These are phyloP conservation scores for Coemansia sp. DNA, from an alignment of 192 early-diverging fungal genomes.

Conservation along the genomic window DNA sequence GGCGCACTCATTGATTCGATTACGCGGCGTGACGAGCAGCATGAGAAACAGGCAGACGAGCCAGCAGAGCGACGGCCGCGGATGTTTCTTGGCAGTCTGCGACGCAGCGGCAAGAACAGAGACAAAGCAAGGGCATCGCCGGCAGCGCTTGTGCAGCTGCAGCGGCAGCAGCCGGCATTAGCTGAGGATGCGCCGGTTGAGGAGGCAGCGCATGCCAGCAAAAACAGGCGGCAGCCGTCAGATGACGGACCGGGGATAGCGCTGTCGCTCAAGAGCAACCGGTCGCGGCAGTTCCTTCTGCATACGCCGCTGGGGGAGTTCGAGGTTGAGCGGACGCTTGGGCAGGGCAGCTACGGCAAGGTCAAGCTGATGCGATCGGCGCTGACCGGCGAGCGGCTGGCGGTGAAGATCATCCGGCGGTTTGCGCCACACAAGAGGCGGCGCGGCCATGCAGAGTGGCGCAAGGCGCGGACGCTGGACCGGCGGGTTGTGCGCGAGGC, in stretches of 20 bases:
- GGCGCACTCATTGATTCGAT: slow-evolving; percentile 41
- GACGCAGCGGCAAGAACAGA: slow-evolving; percentile 6
- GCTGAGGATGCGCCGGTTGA: not conserved
- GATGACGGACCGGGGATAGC: slow-evolving; percentile 21
- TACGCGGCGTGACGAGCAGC: not conserved
- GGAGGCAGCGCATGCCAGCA: too few relatives aligned
- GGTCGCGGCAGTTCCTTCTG: slow-evolving; percentile 47
- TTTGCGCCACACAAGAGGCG: slow-evolving; percentile 45
- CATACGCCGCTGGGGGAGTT: slow-evolving; percentile 57
- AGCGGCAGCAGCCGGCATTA: not conserved
- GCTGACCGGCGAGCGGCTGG: slow-evolving; percentile 50
- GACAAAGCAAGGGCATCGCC: not conserved
- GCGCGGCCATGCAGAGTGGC: slow-evolving; percentile 34
- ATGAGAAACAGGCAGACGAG: not conserved
- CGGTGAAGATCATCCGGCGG: slow-evolving; percentile 57
- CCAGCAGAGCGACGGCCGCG: not conserved
- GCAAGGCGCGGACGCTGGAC: slow-evolving; percentile 53
- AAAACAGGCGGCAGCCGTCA: not conserved
- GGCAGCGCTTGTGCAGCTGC: not conserved
- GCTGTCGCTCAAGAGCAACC: slow-evolving; percentile 43
- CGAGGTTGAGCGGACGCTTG: slow-evolving; percentile 40
- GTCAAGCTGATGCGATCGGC: slow-evolving; percentile 55
- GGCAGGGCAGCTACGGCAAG: slow-evolving; percentile 58
- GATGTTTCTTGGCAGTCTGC: slow-evolving; percentile 25
- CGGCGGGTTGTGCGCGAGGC: slow-evolving; percentile 53